phyloP scores from a whole-genome alignment of 1,284 basidiomycete species.

The Ceratobasidium sp. region DNA sequence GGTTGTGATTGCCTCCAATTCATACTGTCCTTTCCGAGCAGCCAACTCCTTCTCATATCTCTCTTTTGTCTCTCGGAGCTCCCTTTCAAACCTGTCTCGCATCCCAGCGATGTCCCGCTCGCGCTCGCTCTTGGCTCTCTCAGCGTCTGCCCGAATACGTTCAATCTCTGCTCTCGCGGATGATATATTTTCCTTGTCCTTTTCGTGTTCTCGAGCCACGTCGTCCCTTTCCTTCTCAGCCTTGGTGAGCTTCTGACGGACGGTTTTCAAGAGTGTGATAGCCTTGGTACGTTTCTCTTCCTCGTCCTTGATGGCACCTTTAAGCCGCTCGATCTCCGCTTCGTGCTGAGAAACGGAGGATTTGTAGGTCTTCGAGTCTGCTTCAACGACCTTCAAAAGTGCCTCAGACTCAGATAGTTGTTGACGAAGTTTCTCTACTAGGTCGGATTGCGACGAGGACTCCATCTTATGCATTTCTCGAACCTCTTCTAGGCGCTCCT shows the following conservation, averaged over 20 bases:
- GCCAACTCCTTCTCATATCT: conserved; percentile 75
- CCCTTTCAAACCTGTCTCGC: conserved; percentile 77
- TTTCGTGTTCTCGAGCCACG: conserved; percentile 63
- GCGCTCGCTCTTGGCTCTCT: conserved; percentile 60
- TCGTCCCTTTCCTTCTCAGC: conserved; percentile 92
- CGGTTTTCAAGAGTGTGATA: conserved; percentile 85
- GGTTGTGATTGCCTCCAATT: conserved; percentile 72
- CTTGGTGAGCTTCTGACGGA: conserved; percentile 90
- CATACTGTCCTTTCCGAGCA: conserved; percentile 70
- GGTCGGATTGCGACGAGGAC: conserved; percentile 72
- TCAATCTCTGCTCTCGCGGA: conserved; percentile 51
- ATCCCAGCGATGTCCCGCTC: conserved; percentile 73
- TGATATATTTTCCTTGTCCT: conserved; percentile 64
- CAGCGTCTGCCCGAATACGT: conserved; percentile 47
- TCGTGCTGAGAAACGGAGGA: conserved; percentile 63
- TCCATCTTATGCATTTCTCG: conserved; percentile 82
- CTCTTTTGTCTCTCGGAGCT: conserved; percentile 66
- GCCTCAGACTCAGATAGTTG: conserved; percentile 76
- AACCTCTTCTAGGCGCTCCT: conserved; percentile 81
- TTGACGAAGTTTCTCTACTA: conserved; percentile 70
- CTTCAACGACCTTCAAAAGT: conserved; percentile 55
- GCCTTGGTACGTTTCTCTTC: conserved; percentile 96
- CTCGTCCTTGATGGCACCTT: conserved; percentile 78
- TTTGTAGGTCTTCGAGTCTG: conserved; percentile 57
- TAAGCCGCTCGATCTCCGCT: conserved; percentile 66